Conservation (phyloP, 768 basidiomycete species). For the Podaxis pistillaris region DNA sequence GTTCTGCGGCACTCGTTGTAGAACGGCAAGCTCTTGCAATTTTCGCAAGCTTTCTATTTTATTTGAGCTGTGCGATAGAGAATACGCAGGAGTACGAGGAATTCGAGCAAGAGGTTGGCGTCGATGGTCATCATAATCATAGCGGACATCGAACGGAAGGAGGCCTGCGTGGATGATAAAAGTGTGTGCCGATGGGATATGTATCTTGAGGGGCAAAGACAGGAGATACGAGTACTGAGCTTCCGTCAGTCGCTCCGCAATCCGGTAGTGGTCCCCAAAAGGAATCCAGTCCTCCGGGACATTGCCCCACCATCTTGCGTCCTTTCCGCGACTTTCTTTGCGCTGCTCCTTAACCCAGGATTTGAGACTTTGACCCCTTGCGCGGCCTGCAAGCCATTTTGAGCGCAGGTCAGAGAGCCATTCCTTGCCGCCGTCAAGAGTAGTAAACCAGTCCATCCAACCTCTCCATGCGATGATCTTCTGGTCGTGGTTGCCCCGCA, state of each 20-base stretch:
- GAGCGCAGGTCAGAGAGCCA: slow-evolving; percentile 47
- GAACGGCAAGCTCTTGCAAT: slow-evolving; percentile 67
- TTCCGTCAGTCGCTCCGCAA: slow-evolving; percentile 67
- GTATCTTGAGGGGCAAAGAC: slow-evolving; percentile 69
- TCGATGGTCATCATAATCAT: slow-evolving; percentile 41
- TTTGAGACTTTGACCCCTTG: neutral
- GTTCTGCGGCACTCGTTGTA: slow-evolving; percentile 74
- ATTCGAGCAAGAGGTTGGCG: slow-evolving; percentile 71
- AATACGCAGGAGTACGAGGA: slow-evolving; percentile 35
- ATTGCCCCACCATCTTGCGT: slow-evolving; percentile 42
- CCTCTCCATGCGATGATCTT: slow-evolving; percentile 83
- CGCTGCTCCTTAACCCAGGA: slow-evolving; percentile 20
- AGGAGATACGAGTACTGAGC: slow-evolving; percentile 70
- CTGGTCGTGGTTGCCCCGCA: slow-evolving; percentile 96
- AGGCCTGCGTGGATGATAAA: slow-evolving; percentile 85
- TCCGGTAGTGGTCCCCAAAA: slow-evolving; percentile 71
- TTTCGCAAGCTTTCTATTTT: slow-evolving; percentile 37
- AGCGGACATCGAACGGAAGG: slow-evolving; percentile 66
- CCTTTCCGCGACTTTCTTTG: slow-evolving; percentile 15
- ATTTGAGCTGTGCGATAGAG: neutral
- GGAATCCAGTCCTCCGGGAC: slow-evolving; percentile 73
- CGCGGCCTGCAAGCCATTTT: neutral
- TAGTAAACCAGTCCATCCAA: slow-evolving; percentile 80
- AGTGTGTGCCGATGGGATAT: slow-evolving; percentile 72
- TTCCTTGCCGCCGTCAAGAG: slow-evolving; percentile 38